Base-by-base conservation (phyloP, 192 early-diverging fungal genomes). In the Umbelopsis ramanniana region DNA sequence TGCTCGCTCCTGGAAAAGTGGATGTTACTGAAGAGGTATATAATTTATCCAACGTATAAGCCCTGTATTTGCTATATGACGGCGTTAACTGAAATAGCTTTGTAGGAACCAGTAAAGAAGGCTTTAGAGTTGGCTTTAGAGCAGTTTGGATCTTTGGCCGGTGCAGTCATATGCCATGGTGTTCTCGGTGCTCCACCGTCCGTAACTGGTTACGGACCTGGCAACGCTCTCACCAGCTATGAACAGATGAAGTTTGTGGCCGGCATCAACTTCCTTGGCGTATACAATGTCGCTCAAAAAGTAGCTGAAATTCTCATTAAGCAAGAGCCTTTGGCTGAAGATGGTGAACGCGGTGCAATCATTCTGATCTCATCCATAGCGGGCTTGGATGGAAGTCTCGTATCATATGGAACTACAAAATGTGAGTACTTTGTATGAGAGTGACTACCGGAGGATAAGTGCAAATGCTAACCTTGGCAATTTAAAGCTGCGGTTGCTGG, bases 401-500 rank as follows among this genome's bases (percentile, higher is more conserved):
- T 72, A 6, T 66, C 40, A 19, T 77, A 77, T 43, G 75, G 75
- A 40, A 77, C 71, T 9, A 69, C 75, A 8, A 77, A 77, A 72
- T 69, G 74, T 71, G 37, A 12, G 40, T 43, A 43, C 11, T 4
- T 12, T 43, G 40, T 6, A 5, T 43, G 40, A 43, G 0, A 12
- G 6, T 12, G 40, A 43, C 1, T 7, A 1, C 6, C 6, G 1
- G 40, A 12, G 40, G 0, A 43, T 6, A 12, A 43, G 11, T 12
- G 40, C 6, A 43, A 12, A 43, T 11, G 11, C 11, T 43, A 43
- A 43, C 6, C 1, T 43, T 6, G 29, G 40, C 6, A 2, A 43
- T 43, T 6, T 43, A 12, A 1, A 74, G 86, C 22, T 52, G 86
- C 83, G 70, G 79, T 87, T 26, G 79, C 86, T 53, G 74, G 75